phyloP scores from a whole-genome alignment of 108 stramenopile species.

The Cyclotella distinguenda region DNA sequence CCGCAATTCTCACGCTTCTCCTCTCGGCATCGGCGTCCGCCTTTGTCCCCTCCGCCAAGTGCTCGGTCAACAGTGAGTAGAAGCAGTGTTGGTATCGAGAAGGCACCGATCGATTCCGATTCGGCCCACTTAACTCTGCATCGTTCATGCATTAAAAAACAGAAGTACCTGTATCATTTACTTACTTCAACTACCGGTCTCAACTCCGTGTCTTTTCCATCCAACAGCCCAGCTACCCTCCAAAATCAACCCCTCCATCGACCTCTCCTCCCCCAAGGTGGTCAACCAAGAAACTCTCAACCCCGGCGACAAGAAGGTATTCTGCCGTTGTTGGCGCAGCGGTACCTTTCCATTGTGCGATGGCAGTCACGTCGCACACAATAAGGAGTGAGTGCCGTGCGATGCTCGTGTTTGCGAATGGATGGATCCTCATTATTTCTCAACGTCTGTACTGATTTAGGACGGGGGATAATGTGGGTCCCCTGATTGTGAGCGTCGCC shows the following conservation, averaged over 20 bases:
- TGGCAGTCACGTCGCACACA: constrained; percentile 79
- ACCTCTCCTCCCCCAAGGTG: constrained; percentile 69
- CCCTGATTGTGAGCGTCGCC: constrained; percentile 75
- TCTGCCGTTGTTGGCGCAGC: constrained; percentile 87
- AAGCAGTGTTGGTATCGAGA: no score
- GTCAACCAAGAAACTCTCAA: constrained; percentile 53
- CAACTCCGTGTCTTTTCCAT: no score
- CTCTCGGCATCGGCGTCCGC: neutral
- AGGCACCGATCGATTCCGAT: no score
- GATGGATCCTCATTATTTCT: neutral
- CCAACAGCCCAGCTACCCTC: constrained; percentile 16
- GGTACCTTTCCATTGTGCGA: constrained; percentile 88
- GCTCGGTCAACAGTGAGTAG: constrained; percentile 1
- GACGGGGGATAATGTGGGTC: constrained; percentile 89
- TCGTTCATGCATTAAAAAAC: no score
- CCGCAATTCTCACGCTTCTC: neutral
- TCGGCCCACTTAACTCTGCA: no score
- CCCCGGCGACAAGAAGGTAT: constrained; percentile 73
- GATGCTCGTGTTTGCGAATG: neutral
- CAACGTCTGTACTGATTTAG: neutral
- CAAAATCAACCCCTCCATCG: constrained; percentile 65
- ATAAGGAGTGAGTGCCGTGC: constrained; percentile 55
- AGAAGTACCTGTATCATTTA: no score
- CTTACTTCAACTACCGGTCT: no score
- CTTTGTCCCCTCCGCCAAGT: constrained; percentile 7